phyloP scores from a whole-genome alignment of 176 grass and related monocot genomes.

The Coix lacrymajobi region DNA sequence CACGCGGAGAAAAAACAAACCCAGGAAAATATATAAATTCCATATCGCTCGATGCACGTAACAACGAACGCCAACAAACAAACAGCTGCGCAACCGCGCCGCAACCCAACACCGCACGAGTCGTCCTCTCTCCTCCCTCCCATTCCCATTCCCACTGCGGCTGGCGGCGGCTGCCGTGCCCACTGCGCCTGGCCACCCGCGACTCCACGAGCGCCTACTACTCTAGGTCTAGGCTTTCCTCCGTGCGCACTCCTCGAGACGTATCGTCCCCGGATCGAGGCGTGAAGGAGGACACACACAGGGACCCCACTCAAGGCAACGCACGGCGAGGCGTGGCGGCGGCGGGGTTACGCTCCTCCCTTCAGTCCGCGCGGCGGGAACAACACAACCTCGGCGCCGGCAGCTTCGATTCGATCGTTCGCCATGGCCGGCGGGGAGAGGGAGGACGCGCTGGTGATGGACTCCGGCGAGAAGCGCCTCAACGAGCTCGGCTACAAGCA shows the following conservation, averaged over 20 bases:
- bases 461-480: conserved; percentile 98
- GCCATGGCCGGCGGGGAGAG: conserved; percentile 49
- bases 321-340: not conserved
- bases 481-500: conserved; percentile 99
- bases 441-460: conserved; percentile 32
- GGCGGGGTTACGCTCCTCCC: not conserved
- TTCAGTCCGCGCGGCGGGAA: too few species aligned
- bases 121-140: not conserved
- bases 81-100: not conserved
- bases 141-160: not conserved
- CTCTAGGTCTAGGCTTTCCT: too few species aligned
- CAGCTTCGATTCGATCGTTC: not conserved
- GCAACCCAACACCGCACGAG: not conserved
- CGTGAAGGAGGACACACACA: not conserved
- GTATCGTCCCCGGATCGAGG: not conserved
- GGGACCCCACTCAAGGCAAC: not conserved
- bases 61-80: not conserved
- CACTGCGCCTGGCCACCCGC: too few species aligned
- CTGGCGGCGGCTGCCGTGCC: not conserved
- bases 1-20: not conserved
- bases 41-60: not conserved
- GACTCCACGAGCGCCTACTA: not conserved
- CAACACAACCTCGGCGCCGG: too few species aligned
- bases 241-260: not conserved
- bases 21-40: not conserved